phyloP scores from a whole-genome alignment of 164 flowering plant species.

The Kingdonia uniflora region DNA sequence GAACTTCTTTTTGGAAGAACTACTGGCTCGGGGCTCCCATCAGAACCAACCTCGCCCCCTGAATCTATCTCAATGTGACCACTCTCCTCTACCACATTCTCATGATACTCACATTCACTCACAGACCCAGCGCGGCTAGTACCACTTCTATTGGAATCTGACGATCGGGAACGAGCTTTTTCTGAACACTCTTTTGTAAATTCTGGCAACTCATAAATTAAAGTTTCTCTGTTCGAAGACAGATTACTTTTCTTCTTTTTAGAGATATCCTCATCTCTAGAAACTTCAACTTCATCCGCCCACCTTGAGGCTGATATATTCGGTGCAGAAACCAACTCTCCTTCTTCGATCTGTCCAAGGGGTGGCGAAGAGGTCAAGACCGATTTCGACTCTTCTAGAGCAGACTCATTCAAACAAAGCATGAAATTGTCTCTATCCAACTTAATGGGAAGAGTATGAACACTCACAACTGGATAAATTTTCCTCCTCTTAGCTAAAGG shows the following conservation, averaged over 20 bases:
- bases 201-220: background rate
- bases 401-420: background rate
- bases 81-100: slow-evolving; percentile 19
- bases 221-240: background rate
- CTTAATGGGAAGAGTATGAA: no score
- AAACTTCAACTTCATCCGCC: slow-evolving; percentile 30
- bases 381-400: slow-evolving; percentile 2
- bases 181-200: no score
- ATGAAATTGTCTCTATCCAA: no score
- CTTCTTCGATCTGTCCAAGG: slow-evolving; percentile 19
- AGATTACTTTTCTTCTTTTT: slow-evolving; percentile 10
- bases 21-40: background rate
- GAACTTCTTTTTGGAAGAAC: slow-evolving; percentile 13
- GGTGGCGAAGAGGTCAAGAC: slow-evolving; percentile 7
- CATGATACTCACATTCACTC: slow-evolving; percentile 15
- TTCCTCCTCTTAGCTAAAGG: slow-evolving; percentile 49
- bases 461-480: slow-evolving; percentile 36
- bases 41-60: slow-evolving; percentile 14
- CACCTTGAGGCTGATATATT: slow-evolving; percentile 44
- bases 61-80: slow-evolving; percentile 1
- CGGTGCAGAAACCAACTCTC: slow-evolving; percentile 20
- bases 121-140: background rate
- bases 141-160: background rate
- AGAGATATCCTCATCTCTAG: slow-evolving; percentile 10
- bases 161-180: no score